Evolutionary conservation across 2,329 filamentous ascomycete genomes (phyloP).

Genomic region (Penicillium carneum): DNA sequence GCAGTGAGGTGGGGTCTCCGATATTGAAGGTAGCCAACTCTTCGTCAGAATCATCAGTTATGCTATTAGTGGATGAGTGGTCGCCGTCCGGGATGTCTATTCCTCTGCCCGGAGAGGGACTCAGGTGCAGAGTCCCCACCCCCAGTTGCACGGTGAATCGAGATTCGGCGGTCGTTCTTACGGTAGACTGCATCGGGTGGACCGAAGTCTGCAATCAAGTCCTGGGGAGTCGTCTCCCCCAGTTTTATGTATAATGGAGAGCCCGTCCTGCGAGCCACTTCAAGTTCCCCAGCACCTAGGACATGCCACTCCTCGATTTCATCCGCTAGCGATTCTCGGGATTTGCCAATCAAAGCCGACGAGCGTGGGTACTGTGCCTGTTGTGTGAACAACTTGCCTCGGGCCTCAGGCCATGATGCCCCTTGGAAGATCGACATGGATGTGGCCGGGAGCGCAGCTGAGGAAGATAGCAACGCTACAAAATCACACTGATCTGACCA

Average conservation of each 20-base stretch:
- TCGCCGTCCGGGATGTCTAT: slow-evolving; percentile 70
- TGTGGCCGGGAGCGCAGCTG: slow-evolving; percentile 75
- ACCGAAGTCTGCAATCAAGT: slow-evolving; percentile 86
- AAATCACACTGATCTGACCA: slow-evolving; percentile 81
- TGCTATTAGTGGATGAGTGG: slow-evolving; percentile 74
- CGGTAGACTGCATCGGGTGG: slow-evolving; percentile 93
- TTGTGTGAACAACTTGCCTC: slow-evolving; percentile 77
- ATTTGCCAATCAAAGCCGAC: slow-evolving; percentile 71
- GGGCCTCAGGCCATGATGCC: slow-evolving; percentile 85
- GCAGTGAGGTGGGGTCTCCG: slow-evolving; percentile 63
- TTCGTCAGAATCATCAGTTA: slow-evolving; percentile 71
- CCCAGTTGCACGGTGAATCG: slow-evolving; percentile 68
- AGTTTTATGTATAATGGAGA: slow-evolving; percentile 74
- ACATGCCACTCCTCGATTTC: slow-evolving; percentile 84
- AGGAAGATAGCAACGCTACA: slow-evolving; percentile 81
- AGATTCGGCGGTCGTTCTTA: slow-evolving; percentile 86
- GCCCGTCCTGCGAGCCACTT: slow-evolving; percentile 75
- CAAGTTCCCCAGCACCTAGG: slow-evolving; percentile 77
- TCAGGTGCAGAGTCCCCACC: slow-evolving; percentile 46
- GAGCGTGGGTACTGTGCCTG: slow-evolving; percentile 76
- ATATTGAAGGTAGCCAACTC: slow-evolving; percentile 64
- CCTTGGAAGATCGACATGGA: slow-evolving; percentile 93
- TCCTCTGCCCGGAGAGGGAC: slow-evolving; percentile 45
- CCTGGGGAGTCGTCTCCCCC: slow-evolving; percentile 88
- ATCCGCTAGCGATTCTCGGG: slow-evolving; percentile 81